Evolutionary conservation across 2,329 filamentous ascomycete genomes (phyloP), one percentile per base, ranked within the genome.

Genomic region (Aspergillus fumigatiaffinis): DNA sequence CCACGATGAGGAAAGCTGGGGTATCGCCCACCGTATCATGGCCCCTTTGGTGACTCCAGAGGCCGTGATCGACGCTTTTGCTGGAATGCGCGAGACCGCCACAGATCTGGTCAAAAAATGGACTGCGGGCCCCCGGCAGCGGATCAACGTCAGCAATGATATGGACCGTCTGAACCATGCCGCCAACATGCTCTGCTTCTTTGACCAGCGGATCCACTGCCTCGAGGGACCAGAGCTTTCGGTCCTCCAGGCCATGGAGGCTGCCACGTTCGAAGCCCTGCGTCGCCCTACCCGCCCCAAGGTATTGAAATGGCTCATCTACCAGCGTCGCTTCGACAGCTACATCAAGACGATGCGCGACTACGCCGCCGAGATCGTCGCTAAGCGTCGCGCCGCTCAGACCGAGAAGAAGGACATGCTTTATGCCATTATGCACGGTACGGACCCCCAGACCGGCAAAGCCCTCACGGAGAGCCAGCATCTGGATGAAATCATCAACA

Each of bases 401-500:
- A 78, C 78, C 0, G 78, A 82, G 12, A 80, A 81, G n/a, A 79
- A 82, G 17, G 87, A 90, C 63, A 63, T 89, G 28, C 78, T 90
- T 8, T 78, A 85, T 52, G 80, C 82, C 3, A 76, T 90, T 68
- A 69, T 90, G 57, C 79, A 81, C 54, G 80, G 76, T 12, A 80
- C 77, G 44, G 87, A 90, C 61, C 82, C 84, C 0, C 79, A 87
- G 66, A 88, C 86, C 0, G 84, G 84, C 28, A 76, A 80, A 57
- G 73, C 73, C 2, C 76, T 90, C 61, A 80, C 74, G 4, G 82
- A 88, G 4, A 81, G 82, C 9, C 82, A 84, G 58, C 80, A 89
- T 51, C 79, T 87, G 50, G 85, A 89, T 70, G 87, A 90, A 68
- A 85, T 90, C 62, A 83, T 89, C 53, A 82, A 82, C 2, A 88